phyloP scores from a whole-genome alignment of 2,329 filamentous ascomycete genomes.

The Phoma sp. region DNA sequence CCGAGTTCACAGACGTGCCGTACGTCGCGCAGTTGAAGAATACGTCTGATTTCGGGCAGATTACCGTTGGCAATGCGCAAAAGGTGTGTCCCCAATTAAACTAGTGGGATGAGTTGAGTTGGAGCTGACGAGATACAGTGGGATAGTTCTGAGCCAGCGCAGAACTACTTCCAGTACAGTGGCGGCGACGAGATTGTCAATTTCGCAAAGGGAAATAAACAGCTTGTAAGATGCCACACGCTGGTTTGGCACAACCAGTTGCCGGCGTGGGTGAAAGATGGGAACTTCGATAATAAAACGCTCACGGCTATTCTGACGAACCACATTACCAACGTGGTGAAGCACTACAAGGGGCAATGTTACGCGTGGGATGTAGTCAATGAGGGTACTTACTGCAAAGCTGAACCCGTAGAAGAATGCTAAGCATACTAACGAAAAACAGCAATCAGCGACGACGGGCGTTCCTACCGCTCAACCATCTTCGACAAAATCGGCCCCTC shows the following conservation, averaged over 20 bases:
- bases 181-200: slow-evolving; percentile 60
- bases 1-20: slow-evolving; percentile 54
- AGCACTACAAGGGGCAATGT: slow-evolving; percentile 66
- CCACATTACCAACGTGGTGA: slow-evolving; percentile 67
- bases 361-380: slow-evolving; percentile 73
- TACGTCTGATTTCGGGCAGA: slow-evolving; percentile 67
- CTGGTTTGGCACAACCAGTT: slow-evolving; percentile 63
- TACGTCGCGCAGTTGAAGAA: slow-evolving; percentile 66
- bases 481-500: slow-evolving; percentile 62
- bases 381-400: no score
- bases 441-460: slow-evolving; percentile 66
- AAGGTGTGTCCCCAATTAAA: no score
- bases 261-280: slow-evolving; percentile 60
- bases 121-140: no score
- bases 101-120: no score
- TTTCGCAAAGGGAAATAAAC: slow-evolving; percentile 50
- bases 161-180: slow-evolving; percentile 65
- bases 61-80: slow-evolving; percentile 70
- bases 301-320: slow-evolving; percentile 64
- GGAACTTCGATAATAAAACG: slow-evolving; percentile 65
- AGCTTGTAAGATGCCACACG: slow-evolving; percentile 69
- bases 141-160: slow-evolving; percentile 66
- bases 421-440: no score
- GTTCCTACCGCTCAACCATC: slow-evolving; percentile 59
- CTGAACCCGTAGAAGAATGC: no score